phyloP scores from a whole-genome alignment of 129 eudicot genomes.

The Helichrysum umbraculigerum region DNA sequence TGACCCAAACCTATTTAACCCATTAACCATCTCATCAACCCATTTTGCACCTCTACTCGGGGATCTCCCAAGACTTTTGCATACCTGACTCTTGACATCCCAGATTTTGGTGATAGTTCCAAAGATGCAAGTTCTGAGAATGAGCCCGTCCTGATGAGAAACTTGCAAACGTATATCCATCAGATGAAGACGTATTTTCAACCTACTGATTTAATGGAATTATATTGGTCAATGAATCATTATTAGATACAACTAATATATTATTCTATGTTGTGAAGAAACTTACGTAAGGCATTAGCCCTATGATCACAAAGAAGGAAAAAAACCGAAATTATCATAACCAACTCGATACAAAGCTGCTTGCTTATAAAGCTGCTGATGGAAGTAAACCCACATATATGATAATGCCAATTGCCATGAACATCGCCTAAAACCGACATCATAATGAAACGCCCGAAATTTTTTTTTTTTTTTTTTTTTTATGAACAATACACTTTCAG shows the following conservation, averaged over 20 bases:
- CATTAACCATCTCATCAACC: not conserved
- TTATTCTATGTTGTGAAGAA: constrained; percentile 8
- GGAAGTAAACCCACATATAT: too few relatives aligned
- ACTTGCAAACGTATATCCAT: constrained; percentile 92
- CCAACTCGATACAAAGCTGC: too few relatives aligned
- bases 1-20: not conserved
- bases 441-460: too few relatives aligned
- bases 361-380: too few relatives aligned
- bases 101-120: constrained; percentile 78
- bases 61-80: not conserved
- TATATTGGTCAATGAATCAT: constrained; percentile 2
- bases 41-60: not conserved
- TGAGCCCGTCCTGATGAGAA: constrained; percentile 97
- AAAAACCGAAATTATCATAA: too few relatives aligned
- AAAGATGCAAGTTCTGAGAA: constrained; percentile 94
- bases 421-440: too few relatives aligned
- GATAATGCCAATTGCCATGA: too few relatives aligned
- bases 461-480: too few relatives aligned
- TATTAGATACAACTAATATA: not conserved
- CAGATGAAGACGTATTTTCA: constrained; percentile 62
- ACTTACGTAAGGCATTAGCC: constrained; percentile 94
- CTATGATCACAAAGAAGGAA: constrained; percentile 27
- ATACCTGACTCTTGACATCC: constrained; percentile 96
- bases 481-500: too few relatives aligned
- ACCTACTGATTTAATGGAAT: constrained; percentile 47